Conservation (phyloP, 2,329 filamentous ascomycete genomes). For the Aspergillus chevalieri region DNA sequence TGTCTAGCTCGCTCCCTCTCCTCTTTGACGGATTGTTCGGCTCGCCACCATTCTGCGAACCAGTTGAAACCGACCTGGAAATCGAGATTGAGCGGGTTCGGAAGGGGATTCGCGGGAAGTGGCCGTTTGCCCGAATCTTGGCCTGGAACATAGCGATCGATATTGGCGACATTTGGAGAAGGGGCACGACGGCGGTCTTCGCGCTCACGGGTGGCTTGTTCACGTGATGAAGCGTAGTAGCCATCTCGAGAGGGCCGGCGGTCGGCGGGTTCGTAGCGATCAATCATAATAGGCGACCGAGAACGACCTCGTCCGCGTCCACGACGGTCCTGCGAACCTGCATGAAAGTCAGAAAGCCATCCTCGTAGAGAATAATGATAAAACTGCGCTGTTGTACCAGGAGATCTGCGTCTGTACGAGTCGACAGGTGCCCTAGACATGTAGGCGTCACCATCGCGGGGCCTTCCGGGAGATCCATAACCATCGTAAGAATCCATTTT, state of each 20-base stretch:
- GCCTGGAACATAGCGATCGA: constrained; percentile 61
- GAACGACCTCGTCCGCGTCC: constrained; percentile 47
- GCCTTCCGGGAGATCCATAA: constrained; percentile 41
- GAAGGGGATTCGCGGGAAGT: constrained; percentile 51
- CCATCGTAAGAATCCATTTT: constrained; percentile 44
- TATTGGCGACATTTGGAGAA: constrained; percentile 52
- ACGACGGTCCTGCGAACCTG: constrained; percentile 38
- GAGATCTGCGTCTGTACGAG: constrained; percentile 42
- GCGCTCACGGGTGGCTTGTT: constrained; percentile 45
- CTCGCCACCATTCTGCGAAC: constrained; percentile 64
- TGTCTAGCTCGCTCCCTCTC: constrained; percentile 57
- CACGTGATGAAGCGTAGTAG: constrained; percentile 44
- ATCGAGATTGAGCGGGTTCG: constrained; percentile 57
- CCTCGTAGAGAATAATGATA: background rate
- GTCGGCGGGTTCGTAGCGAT: constrained; percentile 57
- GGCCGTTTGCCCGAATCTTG: constrained; percentile 51
- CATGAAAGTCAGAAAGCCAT: constrained; percentile 1
- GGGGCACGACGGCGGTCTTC: constrained; percentile 54
- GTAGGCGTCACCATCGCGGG: constrained; percentile 36
- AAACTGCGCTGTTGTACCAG: constrained; percentile 31
- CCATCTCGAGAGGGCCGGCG: constrained; percentile 51
- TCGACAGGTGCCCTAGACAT: constrained; percentile 29
- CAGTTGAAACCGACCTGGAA: constrained; percentile 63
- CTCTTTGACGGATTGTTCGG: constrained; percentile 58
- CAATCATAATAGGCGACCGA: constrained; percentile 56